Evolutionary conservation across 768 basidiomycete genomes (phyloP).

Genomic region (Boletus coccyginus): DNA sequence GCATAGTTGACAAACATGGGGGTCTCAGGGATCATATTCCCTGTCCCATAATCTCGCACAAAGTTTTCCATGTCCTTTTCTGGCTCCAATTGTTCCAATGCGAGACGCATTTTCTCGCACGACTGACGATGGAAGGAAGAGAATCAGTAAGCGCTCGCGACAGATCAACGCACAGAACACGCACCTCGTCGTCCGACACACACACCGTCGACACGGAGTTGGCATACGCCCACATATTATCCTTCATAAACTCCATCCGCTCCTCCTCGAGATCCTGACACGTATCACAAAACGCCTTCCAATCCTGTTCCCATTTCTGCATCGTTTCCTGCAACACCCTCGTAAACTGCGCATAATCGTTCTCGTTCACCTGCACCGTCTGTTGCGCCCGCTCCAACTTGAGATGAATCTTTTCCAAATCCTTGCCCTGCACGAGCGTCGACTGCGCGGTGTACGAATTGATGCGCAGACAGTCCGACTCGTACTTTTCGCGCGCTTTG

Average conservation of each 20-base stretch:
- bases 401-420: slow-evolving; percentile 83
- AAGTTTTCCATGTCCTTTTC: slow-evolving; percentile 88
- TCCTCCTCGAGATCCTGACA: slow-evolving; percentile 97
- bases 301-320: slow-evolving; percentile 86
- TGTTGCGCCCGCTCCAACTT: slow-evolving; percentile 88
- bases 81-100: slow-evolving; percentile 86
- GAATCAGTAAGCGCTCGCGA: neutral
- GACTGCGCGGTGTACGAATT: slow-evolving; percentile 93
- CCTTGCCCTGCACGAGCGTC: slow-evolving; percentile 87
- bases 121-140: slow-evolving; percentile 48
- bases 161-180: slow-evolving; percentile 22
- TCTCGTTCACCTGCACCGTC: slow-evolving; percentile 87
- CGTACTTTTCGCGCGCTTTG: slow-evolving; percentile 92
- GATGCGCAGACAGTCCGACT: slow-evolving; percentile 87
- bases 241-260: slow-evolving; percentile 91
- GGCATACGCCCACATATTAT: slow-evolving; percentile 93
- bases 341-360: slow-evolving; percentile 88
- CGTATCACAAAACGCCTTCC: slow-evolving; percentile 92
- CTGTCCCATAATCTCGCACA: slow-evolving; percentile 86
- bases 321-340: slow-evolving; percentile 75
- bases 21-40: slow-evolving; percentile 82
- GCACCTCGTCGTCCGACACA: slow-evolving; percentile 91
- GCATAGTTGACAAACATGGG: slow-evolving; percentile 85
- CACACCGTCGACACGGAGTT: slow-evolving; percentile 96
- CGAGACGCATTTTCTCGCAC: slow-evolving; percentile 83